These are phyloP conservation scores for Dalbergia cochinchinensis DNA, from an alignment of 306 rosid species.

Conservation along the genomic window DNA sequence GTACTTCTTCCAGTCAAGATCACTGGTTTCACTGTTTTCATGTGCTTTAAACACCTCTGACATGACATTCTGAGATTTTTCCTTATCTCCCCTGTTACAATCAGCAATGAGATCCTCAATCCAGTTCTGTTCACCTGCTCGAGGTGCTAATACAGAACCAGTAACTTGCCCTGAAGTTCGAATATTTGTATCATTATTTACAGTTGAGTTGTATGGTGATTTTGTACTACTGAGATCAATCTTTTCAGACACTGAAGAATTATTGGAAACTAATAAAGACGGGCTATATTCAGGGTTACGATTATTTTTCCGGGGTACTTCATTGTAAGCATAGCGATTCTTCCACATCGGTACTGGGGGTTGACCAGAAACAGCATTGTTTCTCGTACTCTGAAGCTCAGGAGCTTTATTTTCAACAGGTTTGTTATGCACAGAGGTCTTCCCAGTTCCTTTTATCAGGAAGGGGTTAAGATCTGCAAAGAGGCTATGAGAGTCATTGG, in stretches of 20 bases:
- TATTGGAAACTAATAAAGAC: conserved; percentile 66
- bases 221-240: conserved; percentile 54
- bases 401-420: conserved; percentile 70
- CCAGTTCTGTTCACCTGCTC: conserved; percentile 46
- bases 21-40: conserved; percentile 54
- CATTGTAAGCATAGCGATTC: conserved; percentile 76
- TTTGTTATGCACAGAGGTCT: conserved; percentile 65
- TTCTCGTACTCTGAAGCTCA: conserved; percentile 64
- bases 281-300: conserved; percentile 68
- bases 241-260: conserved; percentile 62
- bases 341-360: conserved; percentile 88
- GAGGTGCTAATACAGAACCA: conserved; percentile 49
- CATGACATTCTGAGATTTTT: conserved; percentile 48
- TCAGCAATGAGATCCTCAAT: conserved; percentile 54
- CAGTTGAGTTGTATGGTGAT: conserved; percentile 53
- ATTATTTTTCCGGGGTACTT: conserved; percentile 70
- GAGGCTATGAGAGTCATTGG: conserved; percentile 74
- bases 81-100: conserved; percentile 49
- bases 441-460: conserved; percentile 88
- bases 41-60: conserved; percentile 48
- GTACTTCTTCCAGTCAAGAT: conserved; percentile 62
- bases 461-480: conserved; percentile 96
- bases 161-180: conserved; percentile 45
- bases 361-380: conserved; percentile 63
- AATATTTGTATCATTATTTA: conserved; percentile 50